phyloP scores from a whole-genome alignment of 768 basidiomycete species.

The Phlegmacium glaucopus region DNA sequence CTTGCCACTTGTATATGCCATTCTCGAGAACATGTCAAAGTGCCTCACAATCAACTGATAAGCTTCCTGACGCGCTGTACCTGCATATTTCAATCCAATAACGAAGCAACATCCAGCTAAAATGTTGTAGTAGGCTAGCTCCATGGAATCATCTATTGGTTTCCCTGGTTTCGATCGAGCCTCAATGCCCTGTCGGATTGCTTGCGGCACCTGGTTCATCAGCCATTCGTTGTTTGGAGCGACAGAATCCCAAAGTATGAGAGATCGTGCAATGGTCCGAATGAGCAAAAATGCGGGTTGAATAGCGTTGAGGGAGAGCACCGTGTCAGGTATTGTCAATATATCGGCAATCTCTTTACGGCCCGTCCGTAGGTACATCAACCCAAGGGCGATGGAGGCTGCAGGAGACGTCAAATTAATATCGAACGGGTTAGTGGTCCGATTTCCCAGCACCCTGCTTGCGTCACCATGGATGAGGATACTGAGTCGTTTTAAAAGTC shows the following conservation, averaged over 20 bases:
- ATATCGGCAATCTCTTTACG: constrained; percentile 85
- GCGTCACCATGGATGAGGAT: constrained; percentile 76
- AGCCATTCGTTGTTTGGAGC: constrained; percentile 74
- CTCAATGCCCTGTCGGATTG: constrained; percentile 61
- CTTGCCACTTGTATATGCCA: constrained; percentile 68
- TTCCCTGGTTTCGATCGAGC: constrained; percentile 43
- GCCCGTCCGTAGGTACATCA: constrained; percentile 90
- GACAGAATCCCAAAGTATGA: constrained; percentile 88
- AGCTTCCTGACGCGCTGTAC: constrained; percentile 88
- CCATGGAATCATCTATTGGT: constrained; percentile 64
- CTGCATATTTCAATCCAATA: constrained; percentile 89
- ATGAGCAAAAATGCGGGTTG: constrained; percentile 86
- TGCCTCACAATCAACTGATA: constrained; percentile 78
- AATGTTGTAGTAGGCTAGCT: constrained; percentile 90
- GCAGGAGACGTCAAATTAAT: constrained; percentile 89
- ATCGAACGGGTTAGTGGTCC: constrained; percentile 56
- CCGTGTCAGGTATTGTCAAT: constrained; percentile 77
- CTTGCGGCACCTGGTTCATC: constrained; percentile 59
- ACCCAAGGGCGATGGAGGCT: constrained; percentile 82
- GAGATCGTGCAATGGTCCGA: constrained; percentile 67
- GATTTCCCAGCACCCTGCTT: constrained; percentile 34
- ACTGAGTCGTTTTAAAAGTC: constrained; percentile 63
- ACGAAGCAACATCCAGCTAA: constrained; percentile 90
- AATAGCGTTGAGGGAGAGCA: constrained; percentile 75
- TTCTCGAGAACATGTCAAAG: constrained; percentile 74